Evolutionary conservation across 148 eudicot species (phyloP), one percentile per base, ranked within the genome.

Genomic region (Diospyros kaki): DNA sequence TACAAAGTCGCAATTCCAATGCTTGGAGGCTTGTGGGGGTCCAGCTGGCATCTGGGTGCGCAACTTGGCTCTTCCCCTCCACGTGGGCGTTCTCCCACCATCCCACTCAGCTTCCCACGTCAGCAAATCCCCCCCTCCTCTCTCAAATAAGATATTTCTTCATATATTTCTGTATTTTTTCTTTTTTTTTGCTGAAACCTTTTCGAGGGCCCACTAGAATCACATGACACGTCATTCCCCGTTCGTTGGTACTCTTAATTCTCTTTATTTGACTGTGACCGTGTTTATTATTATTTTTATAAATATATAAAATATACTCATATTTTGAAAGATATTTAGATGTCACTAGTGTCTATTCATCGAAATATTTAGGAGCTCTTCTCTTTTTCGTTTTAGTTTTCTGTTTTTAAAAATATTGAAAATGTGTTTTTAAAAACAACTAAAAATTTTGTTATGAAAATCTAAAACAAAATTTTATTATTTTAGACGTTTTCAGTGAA

Each of bases 1-100:
- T 42, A 50, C 66, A 28, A 38, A 61, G 81, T 82, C 79, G 39
- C 76, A 70, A 73, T 81, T 78, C 77, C 78, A 77, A 73, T 38
- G 76, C 46, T 42, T 2, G 39, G 56, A 69, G 73, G 56, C 71
- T 68, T 46, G 59, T 71, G 64, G 72, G 66, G 77, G 66, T 76
- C 73, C 79, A 62, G 66, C 58, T 14, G 17, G 41, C 18, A 60
- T 43, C 56, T 39, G 60, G 76, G 70, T 71, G 50, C 52, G 51
- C 59, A 9, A 9, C 46, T 50, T 18, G 53, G 74, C 75, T 43
- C 64, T 15, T 56, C 64, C 54, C 9, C 74, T 77, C 76, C 79
- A 78, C 84, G 78, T 78, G 81, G 74, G 77, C 66, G 18, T 66
- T 42, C n/a, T 9, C 42, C 65, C 7, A 6, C 46, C 64, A 17